A percentile compares a stretch with the other conserved stretches of the same genome.
Evolutionary conservation across 805 yeast species (phyloP).

Genomic region (Wickerhamomyces sydowiorum): DNA sequence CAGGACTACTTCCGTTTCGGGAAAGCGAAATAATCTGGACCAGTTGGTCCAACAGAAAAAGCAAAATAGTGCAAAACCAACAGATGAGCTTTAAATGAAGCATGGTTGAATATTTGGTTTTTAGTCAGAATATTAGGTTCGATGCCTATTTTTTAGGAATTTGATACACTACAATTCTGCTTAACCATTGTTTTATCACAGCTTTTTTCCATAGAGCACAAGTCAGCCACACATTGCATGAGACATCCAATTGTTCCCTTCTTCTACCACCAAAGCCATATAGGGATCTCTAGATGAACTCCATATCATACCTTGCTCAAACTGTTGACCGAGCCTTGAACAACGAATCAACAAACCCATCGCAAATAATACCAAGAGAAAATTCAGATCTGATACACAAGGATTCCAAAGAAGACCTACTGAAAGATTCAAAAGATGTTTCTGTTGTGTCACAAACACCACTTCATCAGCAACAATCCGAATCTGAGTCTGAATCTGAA

Average conservation of each 20-base stretch:
- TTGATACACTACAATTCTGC: too few species aligned
- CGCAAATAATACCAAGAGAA: slow-evolving; percentile 7
- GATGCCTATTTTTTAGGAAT: too few species aligned
- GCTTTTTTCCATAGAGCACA: not conserved
- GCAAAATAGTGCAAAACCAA: slow-evolving; percentile 1
- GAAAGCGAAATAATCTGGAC: not conserved
- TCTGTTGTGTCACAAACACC: not conserved
- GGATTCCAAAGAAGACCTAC: not conserved
- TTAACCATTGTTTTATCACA: too few species aligned
- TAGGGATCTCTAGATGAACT: slow-evolving; percentile 22
- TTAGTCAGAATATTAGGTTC: too few species aligned
- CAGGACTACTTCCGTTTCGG: not conserved
- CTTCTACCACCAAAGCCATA: not conserved
- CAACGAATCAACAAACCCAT: slow-evolving; percentile 4
- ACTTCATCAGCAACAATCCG: too few species aligned
- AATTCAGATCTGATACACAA: not conserved
- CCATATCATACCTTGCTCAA: slow-evolving; percentile 22
- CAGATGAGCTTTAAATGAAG: not conserved
- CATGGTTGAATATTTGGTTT: too few species aligned
- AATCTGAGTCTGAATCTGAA: too few species aligned
- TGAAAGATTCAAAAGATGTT: not conserved
- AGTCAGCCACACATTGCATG: too few species aligned
- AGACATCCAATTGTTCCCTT: too few species aligned
- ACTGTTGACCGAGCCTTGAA: slow-evolving; percentile 19
- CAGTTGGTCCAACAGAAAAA: not conserved